Evolutionary conservation across 345 rosid genomes (phyloP).

Genomic region (Ceriops tagal): DNA sequence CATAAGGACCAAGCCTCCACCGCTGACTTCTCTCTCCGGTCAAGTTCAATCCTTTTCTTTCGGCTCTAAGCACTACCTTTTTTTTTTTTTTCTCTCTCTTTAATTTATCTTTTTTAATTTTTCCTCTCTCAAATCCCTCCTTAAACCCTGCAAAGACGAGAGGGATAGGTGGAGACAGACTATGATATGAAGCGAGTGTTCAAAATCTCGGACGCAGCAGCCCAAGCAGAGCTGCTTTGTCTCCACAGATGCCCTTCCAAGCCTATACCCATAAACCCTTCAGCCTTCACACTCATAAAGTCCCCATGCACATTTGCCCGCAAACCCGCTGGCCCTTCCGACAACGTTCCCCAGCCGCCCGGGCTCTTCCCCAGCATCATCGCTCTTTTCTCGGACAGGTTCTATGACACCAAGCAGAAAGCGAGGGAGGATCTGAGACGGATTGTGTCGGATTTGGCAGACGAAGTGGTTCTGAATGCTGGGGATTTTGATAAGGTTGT

Average conservation of each 20-base stretch:
- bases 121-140: constrained; percentile 16
- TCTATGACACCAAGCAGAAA: constrained; percentile 7
- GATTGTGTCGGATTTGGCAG: constrained; percentile 39
- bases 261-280: constrained; percentile 17
- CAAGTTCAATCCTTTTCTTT: no score
- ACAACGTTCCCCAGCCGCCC: background rate
- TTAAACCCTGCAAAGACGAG: constrained; percentile 12
- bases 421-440: constrained; percentile 22
- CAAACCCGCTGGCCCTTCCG: background rate
- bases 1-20: no score
- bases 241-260: constrained; percentile 21
- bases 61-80: no score
- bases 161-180: background rate
- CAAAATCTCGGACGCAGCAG: constrained; percentile 40
- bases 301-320: constrained; percentile 6
- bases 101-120: no score
- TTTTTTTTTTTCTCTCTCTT: no score
- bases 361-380: constrained; percentile 5
- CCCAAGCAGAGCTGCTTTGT: constrained; percentile 29
- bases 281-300: constrained; percentile 15
- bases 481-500: constrained; percentile 34
- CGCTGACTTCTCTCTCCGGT: no score
- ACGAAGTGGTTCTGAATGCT: constrained; percentile 36
- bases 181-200: constrained; percentile 49
- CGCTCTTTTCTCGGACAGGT: constrained; percentile 24